Base-by-base conservation (phyloP, 805 yeast species). In the Candida stauntonica region DNA sequence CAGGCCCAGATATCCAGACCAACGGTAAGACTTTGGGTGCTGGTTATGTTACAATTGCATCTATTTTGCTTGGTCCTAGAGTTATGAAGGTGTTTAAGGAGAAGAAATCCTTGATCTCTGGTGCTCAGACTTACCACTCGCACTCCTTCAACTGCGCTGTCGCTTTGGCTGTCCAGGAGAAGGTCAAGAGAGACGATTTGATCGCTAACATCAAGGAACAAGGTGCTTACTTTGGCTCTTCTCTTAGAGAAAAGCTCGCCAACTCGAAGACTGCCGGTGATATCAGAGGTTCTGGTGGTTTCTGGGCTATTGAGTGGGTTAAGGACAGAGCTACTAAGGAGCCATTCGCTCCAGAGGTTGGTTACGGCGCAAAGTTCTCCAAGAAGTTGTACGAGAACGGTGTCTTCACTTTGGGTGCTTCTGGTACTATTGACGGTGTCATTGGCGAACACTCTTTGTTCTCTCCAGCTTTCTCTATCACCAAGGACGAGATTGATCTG, bases 281-380 rank as follows among this genome's bases (percentile, higher is more conserved):
- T 39, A 67, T 73, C 20, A 66, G 79, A 60, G 81, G 81, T 29
- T 48, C 66, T 41, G 80, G 79, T 41, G 70, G 74, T 8, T 75
- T 75, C 60, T 71, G 79, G 72, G 67, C 73, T 1, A 44, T 74
- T 39, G 80, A 75, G 54, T 59, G 73, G 24, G 76, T 73, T 40
- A 65, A 72, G 49, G 60, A 72, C 51, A 66, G 64, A 35, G 51
- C 34, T 12, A 70, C 77, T 7, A 73, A 71, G 47, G 73, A 71
- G 46, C 64, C 70, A 31, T 71, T 72, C 48, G 62, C 60, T 17
- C 42, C 50, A 13, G 52, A 52, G 13, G 42, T 60, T 12, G 58
- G 55, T 3, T 51, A 63, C 29, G 60, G 50, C 20, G 39, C 50
- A 21, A 55, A 53, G 46, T 52, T 72, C 29, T 55, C 62, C 30